A percentile compares a stretch with the other conserved stretches of the same genome.
phyloP scores from a whole-genome alignment of 257 asterid genomes.

The Solanum habrochaites region DNA sequence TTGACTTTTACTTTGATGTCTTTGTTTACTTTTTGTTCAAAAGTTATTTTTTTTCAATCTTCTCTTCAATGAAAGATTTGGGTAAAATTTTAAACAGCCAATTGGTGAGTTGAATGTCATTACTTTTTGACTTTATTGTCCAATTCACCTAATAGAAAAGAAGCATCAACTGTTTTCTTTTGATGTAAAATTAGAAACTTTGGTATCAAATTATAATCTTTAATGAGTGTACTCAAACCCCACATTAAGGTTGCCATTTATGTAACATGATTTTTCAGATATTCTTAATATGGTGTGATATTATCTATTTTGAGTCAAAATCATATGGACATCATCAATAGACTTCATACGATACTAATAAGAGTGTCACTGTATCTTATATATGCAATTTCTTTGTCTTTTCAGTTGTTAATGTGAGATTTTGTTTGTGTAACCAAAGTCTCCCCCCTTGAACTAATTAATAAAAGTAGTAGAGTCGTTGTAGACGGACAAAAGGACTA shows the following conservation, averaged over 20 bases:
- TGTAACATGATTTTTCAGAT: not conserved
- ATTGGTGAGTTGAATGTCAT: not conserved
- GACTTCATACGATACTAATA: not conserved
- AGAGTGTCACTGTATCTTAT: not conserved
- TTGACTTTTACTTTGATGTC: not conserved
- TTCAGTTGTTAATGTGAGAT: not conserved
- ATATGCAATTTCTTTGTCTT: not conserved
- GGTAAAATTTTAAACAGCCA: not conserved
- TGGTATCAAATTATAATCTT: not conserved
- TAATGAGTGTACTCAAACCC: not conserved
- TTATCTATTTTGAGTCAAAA: not conserved
- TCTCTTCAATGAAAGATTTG: not conserved
- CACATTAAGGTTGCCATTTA: not conserved
- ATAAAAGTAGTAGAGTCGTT: not conserved
- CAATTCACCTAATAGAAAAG: not conserved
- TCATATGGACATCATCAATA: rapidly evolving
- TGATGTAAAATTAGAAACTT: not conserved
- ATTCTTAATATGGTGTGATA: not conserved
- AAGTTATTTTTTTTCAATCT: not conserved
- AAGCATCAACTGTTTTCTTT: not conserved
- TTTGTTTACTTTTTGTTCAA: not conserved
- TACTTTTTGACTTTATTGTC: not conserved
- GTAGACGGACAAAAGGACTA: not conserved
- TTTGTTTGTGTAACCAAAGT: not conserved
- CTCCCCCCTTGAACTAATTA: not conserved